These are phyloP conservation scores for Globisporangium perplexum DNA, from an alignment of 352 stramenopile genomes.

Conservation along the genomic window DNA sequence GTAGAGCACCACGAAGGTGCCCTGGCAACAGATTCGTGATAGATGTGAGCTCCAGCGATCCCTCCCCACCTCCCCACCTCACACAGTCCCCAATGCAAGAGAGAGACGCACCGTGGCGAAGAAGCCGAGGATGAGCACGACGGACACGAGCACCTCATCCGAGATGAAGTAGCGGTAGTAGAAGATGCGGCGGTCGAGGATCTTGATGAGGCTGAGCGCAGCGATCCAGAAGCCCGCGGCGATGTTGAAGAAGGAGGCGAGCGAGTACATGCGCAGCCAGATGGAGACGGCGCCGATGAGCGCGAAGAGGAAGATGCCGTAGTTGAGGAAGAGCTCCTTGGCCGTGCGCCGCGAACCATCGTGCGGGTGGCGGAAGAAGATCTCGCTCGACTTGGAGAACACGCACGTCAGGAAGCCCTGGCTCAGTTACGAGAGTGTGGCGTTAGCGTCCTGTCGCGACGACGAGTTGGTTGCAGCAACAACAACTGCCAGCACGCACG, in stretches of 20 bases:
- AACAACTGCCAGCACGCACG: conserved; percentile 44
- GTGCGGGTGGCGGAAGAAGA: conserved; percentile 70
- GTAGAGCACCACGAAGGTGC: conserved; percentile 77
- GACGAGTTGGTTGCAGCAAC: too few species aligned
- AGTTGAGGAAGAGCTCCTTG: conserved; percentile 86
- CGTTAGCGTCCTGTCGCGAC: not conserved
- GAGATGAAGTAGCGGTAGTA: conserved; percentile 89
- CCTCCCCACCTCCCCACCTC: too few species aligned
- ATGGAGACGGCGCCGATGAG: conserved; percentile 80
- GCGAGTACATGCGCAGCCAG: conserved; percentile 83
- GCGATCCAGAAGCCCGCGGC: conserved; percentile 65
- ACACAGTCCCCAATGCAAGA: not conserved
- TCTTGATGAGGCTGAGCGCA: conserved; percentile 64
- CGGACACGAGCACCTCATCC: conserved; percentile 81
- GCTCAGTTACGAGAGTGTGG: not conserved
- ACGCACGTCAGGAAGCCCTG: conserved; percentile 77
- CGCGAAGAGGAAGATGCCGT: conserved; percentile 83
- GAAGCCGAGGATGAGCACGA: conserved; percentile 73
- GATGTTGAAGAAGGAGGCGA: conserved; percentile 71
- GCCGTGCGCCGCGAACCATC: conserved; percentile 52
- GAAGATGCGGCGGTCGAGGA: conserved; percentile 80
- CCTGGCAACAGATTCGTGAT: conserved; percentile 18
- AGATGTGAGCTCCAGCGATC: not conserved
- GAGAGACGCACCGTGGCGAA: conserved; percentile 62
- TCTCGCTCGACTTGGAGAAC: conserved; percentile 72